Base-by-base conservation (phyloP, 2,329 filamentous ascomycete species). In the Verticillium nubilum region DNA sequence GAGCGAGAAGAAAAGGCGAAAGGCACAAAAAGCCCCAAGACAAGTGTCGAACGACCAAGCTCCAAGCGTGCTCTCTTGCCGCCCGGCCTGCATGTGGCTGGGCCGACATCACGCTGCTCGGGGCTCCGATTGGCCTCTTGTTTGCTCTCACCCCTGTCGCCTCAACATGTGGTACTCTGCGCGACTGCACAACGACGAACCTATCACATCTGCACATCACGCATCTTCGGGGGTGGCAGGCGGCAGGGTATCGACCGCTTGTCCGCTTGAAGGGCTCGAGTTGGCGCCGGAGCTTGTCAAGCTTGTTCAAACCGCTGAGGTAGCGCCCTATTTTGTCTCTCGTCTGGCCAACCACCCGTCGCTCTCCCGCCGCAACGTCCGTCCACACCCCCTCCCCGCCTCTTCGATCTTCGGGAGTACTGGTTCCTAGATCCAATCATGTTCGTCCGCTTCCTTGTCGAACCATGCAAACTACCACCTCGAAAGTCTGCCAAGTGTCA, bases 11-110 rank as follows among this genome's bases (percentile, higher is more conserved):
- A 56, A 23, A 17, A 5, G n/a, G n/a, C n/a, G n/a, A n/a, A n/a
- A n/a, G n/a, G n/a, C n/a, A n/a, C n/a, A 5, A 19, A 6, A 3
- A 7, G 15, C n/a, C 37, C 37, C 37, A 47, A 47, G 37, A 47
- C 37, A 47, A 47, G 37, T 23, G 37, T 47, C 37, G 37, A 23
- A 7, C n/a, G 37, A 23, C 37, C 29, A 31, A 47, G 23, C 37
- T 19, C 37, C 37, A 47, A 47, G 37, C 37, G 37, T 47, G 6
- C 6, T 29, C 9, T 37, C 68, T 80, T 80, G 72, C 78, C 78
- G 78, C 78, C 77, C 71, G 69, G 62, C 65, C 69, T 78, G 75
- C 73, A 75, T 66, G 67, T 71, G 72, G 71, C 71, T 72, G 72
- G 65, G 63, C 56, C 63, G 67, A 69, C 68, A 73, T 79, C 78